phyloP scores from a whole-genome alignment of 2,329 filamentous ascomycete species.

The Microsporum audouinii region DNA sequence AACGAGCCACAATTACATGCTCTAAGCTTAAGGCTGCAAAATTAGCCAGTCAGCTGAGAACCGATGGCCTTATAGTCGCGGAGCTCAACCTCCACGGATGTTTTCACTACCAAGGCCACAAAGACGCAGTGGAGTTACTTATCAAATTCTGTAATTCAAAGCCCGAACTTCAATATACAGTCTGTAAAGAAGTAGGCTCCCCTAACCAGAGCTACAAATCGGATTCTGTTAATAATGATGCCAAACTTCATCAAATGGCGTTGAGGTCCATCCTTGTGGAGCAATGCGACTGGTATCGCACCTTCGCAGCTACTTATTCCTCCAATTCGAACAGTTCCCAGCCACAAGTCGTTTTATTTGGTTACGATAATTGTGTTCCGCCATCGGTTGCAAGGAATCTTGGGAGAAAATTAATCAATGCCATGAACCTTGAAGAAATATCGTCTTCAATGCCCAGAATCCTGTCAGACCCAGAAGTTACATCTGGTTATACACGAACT shows the following conservation, averaged over 20 bases:
- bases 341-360: constrained; percentile 25
- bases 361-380: constrained; percentile 29
- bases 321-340: constrained; percentile 9
- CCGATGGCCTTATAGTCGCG: constrained; percentile 18
- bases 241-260: constrained; percentile 22
- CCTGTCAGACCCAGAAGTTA: background rate
- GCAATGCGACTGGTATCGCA: constrained; percentile 27
- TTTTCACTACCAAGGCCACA: constrained; percentile 22
- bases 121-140: constrained; percentile 14
- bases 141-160: constrained; percentile 21
- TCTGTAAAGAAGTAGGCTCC: constrained; percentile 20
- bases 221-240: constrained; percentile 17
- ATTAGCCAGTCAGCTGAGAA: constrained; percentile 19
- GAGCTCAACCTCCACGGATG: constrained; percentile 25
- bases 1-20: constrained; percentile 28
- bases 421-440: constrained; percentile 1
- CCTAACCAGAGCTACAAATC: constrained; percentile 14
- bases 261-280: constrained; percentile 26
- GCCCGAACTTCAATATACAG: constrained; percentile 24
- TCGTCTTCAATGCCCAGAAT: background rate
- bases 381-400: constrained; percentile 21
- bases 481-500: background rate
- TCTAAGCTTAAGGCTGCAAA: constrained; percentile 9
- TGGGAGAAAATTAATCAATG: constrained; percentile 9
- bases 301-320: constrained; percentile 17